A percentile compares a stretch with the other conserved stretches of the same genome.
phyloP scores from a whole-genome alignment of 164 flowering plant genomes.

The Buxus sempervirens region DNA sequence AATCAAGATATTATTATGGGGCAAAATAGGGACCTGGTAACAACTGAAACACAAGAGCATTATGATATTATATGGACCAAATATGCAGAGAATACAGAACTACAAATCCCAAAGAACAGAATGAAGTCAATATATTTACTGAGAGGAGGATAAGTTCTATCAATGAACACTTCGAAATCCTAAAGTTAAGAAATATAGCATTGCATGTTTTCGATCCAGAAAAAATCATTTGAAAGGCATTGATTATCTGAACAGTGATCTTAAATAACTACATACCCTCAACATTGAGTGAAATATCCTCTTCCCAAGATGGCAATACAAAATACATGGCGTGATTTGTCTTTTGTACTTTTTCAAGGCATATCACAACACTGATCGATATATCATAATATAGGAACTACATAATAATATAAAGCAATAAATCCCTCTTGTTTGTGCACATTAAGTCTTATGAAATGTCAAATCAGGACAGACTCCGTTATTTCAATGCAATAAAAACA shows the following conservation, averaged over 20 bases:
- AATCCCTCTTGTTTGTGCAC: too few species aligned
- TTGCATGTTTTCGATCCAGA: neutral
- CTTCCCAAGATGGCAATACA: too few species aligned
- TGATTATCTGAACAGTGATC: neutral
- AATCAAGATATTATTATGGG: conserved; percentile 4
- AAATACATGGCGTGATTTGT: too few species aligned
- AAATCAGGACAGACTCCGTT: too few species aligned
- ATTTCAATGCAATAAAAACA: too few species aligned
- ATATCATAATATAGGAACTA: too few species aligned
- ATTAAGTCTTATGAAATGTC: too few species aligned
- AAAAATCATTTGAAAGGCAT: neutral
- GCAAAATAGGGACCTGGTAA: neutral
- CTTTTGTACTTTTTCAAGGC: too few species aligned
- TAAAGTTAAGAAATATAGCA: neutral
- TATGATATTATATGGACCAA: neutral
- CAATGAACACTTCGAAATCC: neutral
- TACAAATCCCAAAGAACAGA: neutral
- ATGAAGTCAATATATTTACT: neutral
- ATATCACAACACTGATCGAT: too few species aligned
- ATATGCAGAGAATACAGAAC: neutral
- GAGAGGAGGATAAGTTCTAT: neutral
- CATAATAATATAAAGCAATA: too few species aligned
- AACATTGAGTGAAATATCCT: too few species aligned
- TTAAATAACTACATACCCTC: too few species aligned
- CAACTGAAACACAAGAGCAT: neutral